These are phyloP conservation scores for Alternaria arbusti DNA, from an alignment of 2,329 filamentous ascomycete genomes.

Conservation along the genomic window DNA sequence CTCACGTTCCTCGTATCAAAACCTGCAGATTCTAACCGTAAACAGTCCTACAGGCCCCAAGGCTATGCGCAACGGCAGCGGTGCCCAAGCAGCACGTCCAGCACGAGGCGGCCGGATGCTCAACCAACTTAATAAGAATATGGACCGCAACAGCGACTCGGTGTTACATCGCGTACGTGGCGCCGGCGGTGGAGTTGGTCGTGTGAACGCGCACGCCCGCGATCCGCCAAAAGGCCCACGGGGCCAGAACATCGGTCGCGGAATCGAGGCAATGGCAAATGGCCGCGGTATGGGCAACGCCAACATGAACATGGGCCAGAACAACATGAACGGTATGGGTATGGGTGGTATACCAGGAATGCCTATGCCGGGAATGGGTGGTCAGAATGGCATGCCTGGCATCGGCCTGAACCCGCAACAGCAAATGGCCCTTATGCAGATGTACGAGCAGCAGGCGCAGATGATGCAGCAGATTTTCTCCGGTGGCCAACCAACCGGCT, in stretches of 20 bases:
- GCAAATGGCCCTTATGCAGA: conserved; percentile 74
- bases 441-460: conserved; percentile 85
- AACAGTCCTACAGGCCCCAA: conserved; percentile 93
- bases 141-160: conserved; percentile 79
- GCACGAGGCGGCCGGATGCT: conserved; percentile 75
- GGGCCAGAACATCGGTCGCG: conserved; percentile 49
- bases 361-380: conserved; percentile 40
- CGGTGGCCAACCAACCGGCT: conserved; percentile 54
- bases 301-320: conserved; percentile 39
- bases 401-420: conserved; percentile 68
- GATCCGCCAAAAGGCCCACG: conserved; percentile 75
- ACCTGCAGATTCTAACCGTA: conserved; percentile 24
- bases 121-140: conserved; percentile 80
- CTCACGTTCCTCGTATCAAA: neutral
- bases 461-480: conserved; percentile 50
- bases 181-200: conserved; percentile 74
- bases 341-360: conserved; percentile 42
- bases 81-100: conserved; percentile 33
- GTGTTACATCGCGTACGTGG: conserved; percentile 79
- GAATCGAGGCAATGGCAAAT: conserved; percentile 46
- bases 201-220: conserved; percentile 79
- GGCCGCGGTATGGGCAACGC: conserved; percentile 47
- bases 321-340: conserved; percentile 44
- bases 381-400: conserved; percentile 55
- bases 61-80: conserved; percentile 81